Evolutionary conservation across 768 basidiomycete species (phyloP).

Genomic region (Auriscalpium microsporum): DNA sequence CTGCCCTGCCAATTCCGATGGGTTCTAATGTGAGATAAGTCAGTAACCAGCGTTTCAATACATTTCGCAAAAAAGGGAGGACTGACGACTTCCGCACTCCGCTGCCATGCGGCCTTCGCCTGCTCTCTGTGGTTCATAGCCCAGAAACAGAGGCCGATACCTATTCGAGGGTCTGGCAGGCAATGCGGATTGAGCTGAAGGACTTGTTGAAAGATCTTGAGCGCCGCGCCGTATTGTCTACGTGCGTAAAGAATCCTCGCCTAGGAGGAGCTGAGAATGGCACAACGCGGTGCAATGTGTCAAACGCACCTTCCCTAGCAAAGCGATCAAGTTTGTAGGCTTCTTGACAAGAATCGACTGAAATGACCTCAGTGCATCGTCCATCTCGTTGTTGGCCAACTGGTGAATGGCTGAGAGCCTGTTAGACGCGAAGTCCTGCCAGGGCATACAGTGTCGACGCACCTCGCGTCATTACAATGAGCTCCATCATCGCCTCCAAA

Average conservation of each 20-base stretch:
- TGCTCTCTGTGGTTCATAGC: slow-evolving; percentile 74
- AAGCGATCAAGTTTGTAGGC: slow-evolving; percentile 80
- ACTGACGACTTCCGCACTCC: slow-evolving; percentile 78
- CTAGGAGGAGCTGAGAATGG: slow-evolving; percentile 26
- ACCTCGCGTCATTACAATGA: slow-evolving; percentile 64
- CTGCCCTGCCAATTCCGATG: slow-evolving; percentile 68
- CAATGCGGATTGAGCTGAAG: slow-evolving; percentile 70
- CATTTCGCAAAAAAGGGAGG: neutral
- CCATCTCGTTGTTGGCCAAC: slow-evolving; percentile 70
- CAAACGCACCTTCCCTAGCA: slow-evolving; percentile 68
- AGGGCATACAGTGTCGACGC: slow-evolving; percentile 13
- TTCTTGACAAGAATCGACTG: slow-evolving; percentile 69
- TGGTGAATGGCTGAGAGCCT: slow-evolving; percentile 61
- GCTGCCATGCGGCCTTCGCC: slow-evolving; percentile 85
- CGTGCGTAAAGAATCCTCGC: slow-evolving; percentile 81
- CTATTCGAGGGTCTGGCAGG: slow-evolving; percentile 88
- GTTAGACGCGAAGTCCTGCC: slow-evolving; percentile 1
- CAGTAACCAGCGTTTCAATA: neutral
- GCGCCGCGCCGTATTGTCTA: slow-evolving; percentile 67
- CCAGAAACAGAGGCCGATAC: slow-evolving; percentile 93
- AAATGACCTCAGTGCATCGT: slow-evolving; percentile 76
- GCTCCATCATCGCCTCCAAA: slow-evolving; percentile 17
- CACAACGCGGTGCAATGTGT: neutral
- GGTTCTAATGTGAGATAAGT: slow-evolving; percentile 41
- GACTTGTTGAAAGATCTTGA: slow-evolving; percentile 81